phyloP scores from a whole-genome alignment of 148 eudicot species.

The Selenicereus undatus region DNA sequence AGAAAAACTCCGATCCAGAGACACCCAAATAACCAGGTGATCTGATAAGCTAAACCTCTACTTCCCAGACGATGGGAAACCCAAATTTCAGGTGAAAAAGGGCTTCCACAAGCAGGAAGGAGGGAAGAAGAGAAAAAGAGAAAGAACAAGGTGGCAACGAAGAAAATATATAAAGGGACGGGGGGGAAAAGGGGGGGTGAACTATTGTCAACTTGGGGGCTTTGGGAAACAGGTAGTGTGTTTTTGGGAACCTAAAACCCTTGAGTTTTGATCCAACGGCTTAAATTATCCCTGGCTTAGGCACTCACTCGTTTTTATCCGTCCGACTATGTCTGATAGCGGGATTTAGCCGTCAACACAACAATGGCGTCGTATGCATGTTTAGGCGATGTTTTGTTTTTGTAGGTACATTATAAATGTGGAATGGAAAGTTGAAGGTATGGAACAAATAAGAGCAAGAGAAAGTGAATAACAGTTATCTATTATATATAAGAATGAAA shows the following conservation, averaged over 20 bases:
- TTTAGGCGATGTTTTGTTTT: no score
- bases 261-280: not conserved
- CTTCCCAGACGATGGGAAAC: slow-evolving; percentile 10
- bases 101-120: not conserved
- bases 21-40: not conserved
- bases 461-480: no score
- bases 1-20: not conserved
- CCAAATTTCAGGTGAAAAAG: not conserved
- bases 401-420: no score
- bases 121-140: not conserved
- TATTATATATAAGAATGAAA: no score
- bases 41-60: not conserved
- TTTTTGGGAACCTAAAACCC: not conserved
- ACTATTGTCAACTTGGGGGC: slow-evolving; percentile 3
- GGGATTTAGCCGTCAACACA: not conserved
- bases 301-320: not conserved
- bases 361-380: not conserved
- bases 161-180: not conserved
- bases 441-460: no score
- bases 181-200: not conserved
- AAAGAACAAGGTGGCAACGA: not conserved
- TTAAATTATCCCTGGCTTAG: not conserved
- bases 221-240: not conserved
- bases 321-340: not conserved
- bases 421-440: no score